phyloP scores from a whole-genome alignment of 805 yeast species.

The Grigorovia jiainica region DNA sequence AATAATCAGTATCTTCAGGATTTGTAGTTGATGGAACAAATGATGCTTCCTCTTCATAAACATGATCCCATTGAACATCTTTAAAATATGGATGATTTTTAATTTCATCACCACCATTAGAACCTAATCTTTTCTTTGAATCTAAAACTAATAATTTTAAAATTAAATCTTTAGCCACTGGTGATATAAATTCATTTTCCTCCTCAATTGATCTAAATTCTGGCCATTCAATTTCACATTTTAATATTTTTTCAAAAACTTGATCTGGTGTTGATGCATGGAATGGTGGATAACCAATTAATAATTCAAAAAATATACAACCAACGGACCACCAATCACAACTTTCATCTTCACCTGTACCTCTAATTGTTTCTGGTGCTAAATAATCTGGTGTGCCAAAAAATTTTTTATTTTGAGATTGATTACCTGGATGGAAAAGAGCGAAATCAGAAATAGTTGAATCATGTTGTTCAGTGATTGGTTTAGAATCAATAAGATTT shows the following conservation, averaged over 20 bases:
- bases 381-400: slow-evolving; percentile 98
- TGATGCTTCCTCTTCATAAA: slow-evolving; percentile 64
- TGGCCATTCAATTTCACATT: slow-evolving; percentile 80
- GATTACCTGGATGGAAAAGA: slow-evolving; percentile 62
- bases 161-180: slow-evolving; percentile 69
- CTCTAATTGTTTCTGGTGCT: slow-evolving; percentile 91
- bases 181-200: slow-evolving; percentile 48
- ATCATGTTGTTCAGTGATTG: background rate
- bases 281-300: slow-evolving; percentile 93
- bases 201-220: slow-evolving; percentile 39
- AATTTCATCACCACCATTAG: slow-evolving; percentile 70
- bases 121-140: slow-evolving; percentile 63
- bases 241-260: slow-evolving; percentile 75
- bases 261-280: slow-evolving; percentile 69
- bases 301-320: slow-evolving; percentile 83
- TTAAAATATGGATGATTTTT: slow-evolving; percentile 69
- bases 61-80: slow-evolving; percentile 61
- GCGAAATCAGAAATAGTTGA: slow-evolving; percentile 37
- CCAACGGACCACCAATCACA: slow-evolving; percentile 93
- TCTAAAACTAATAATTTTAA: slow-evolving; percentile 50
- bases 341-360: slow-evolving; percentile 69
- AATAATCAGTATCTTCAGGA: slow-evolving; percentile 86
- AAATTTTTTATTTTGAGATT: slow-evolving; percentile 49
- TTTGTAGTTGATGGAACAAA: slow-evolving; percentile 73
- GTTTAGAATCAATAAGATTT: background rate